phyloP scores from a whole-genome alignment of 768 basidiomycete species.

The Tremella mesenterica region DNA sequence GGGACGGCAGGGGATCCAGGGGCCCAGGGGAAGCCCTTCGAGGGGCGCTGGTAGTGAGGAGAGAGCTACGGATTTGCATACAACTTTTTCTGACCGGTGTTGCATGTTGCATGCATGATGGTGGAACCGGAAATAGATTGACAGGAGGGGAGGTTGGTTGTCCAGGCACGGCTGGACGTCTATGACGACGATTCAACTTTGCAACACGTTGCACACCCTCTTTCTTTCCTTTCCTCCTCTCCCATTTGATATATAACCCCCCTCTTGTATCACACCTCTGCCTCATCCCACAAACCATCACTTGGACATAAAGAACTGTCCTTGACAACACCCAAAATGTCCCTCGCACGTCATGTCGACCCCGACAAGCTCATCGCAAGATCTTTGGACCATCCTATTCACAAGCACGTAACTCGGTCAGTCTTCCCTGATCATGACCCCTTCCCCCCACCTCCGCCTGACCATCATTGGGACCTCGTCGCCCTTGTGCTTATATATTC shows the following conservation, averaged over 20 bases:
- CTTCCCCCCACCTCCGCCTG: background rate
- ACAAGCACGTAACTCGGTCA: slow-evolving; percentile 31
- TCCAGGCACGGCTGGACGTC: no score
- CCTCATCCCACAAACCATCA: background rate
- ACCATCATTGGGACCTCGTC: background rate
- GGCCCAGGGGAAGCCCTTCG: no score
- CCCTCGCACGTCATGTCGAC: slow-evolving; percentile 49
- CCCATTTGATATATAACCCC: background rate
- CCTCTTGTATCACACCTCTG: background rate
- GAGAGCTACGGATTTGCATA: no score
- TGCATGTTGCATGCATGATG: no score
- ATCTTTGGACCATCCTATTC: slow-evolving; percentile 36
- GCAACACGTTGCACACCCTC: slow-evolving; percentile 1
- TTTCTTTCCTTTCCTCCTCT: background rate
- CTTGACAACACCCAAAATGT: slow-evolving; percentile 19
- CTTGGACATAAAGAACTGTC: background rate
- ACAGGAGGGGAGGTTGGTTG: no score
- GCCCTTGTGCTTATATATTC: background rate
- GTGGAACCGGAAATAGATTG: no score
- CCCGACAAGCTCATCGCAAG: slow-evolving; percentile 58
- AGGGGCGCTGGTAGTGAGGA: no score
- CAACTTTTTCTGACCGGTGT: no score
- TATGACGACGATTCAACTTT: no score
- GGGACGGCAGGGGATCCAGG: no score
- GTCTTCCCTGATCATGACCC: slow-evolving; percentile 1